phyloP scores from a whole-genome alignment of 805 yeast genomes.

The Metschnikowia dekortorum region DNA sequence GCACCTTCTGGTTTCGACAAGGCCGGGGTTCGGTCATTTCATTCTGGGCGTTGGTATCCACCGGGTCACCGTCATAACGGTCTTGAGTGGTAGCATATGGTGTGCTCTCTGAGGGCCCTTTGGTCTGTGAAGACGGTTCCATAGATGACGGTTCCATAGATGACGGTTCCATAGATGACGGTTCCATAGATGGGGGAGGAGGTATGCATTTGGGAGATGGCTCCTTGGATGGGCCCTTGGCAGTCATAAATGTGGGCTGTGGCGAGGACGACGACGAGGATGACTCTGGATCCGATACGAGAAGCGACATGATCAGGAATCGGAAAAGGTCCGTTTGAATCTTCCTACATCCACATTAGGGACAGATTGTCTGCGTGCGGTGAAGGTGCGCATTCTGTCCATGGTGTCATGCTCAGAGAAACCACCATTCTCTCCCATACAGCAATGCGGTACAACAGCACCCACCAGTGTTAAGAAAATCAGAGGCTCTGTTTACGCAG shows the following conservation, averaged over 20 bases:
- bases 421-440: not conserved
- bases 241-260: not conserved
- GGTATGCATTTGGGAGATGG: not conserved
- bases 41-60: not conserved
- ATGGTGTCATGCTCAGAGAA: not conserved
- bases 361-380: no score
- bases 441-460: no score
- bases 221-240: no score
- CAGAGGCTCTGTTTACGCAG: no score
- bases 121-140: not conserved
- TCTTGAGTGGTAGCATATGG: not conserved
- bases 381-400: not conserved
- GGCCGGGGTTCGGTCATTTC: not conserved
- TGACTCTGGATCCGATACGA: not conserved
- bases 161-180: no score
- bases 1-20: constrained; percentile 26
- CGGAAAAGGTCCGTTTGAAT: not conserved
- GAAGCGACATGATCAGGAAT: not conserved
- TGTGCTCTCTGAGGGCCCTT: not conserved
- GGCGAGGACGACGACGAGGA: not conserved
- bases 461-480: no score
- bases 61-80: not conserved
- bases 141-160: not conserved
- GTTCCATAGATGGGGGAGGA: no score
- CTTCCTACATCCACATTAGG: no score